A percentile compares a stretch with the other conserved stretches of the same genome.
Evolutionary conservation across 179 eudicot species (phyloP).

Genomic region (Heliamphora pulchella): DNA sequence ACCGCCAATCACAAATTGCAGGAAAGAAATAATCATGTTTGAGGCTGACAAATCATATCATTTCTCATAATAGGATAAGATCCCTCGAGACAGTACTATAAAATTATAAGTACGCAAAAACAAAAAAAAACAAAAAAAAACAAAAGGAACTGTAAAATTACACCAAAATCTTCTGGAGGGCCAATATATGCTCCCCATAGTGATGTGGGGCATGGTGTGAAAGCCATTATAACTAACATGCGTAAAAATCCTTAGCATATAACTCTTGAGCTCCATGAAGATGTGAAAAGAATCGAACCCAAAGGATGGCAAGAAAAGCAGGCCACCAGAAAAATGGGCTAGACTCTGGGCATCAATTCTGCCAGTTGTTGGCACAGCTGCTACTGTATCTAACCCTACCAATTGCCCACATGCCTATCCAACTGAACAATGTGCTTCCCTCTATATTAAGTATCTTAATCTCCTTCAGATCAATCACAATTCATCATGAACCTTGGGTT

Average conservation of each 20-base stretch:
- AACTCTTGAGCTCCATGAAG: not conserved
- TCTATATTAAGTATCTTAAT: not conserved
- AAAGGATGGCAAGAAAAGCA: not conserved
- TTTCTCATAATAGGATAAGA: not conserved
- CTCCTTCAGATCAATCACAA: conserved; percentile 33
- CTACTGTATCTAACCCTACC: not conserved
- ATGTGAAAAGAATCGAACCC: conserved; percentile 2
- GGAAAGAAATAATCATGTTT: not conserved
- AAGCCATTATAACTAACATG: not conserved
- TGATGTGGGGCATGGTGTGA: not conserved
- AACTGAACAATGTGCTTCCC: conserved; percentile 8
- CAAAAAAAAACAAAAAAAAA: not conserved
- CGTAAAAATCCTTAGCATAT: not conserved
- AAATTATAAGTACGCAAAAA: no score
- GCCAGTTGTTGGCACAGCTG: not conserved
- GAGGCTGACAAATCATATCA: not conserved
- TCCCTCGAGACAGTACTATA: not conserved
- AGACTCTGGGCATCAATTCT: not conserved
- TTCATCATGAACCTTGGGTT: conserved; percentile 52
- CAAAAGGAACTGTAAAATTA: not conserved
- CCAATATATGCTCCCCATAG: not conserved
- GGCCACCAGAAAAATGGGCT: conserved; percentile 7
- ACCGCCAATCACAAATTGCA: not conserved
- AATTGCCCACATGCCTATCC: not conserved
- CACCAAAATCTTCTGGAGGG: conserved; percentile 1